A percentile compares a stretch with the other conserved stretches of the same genome.
Evolutionary conservation across 2,329 filamentous ascomycete species (phyloP).

Genomic region (Onygenales sp.): DNA sequence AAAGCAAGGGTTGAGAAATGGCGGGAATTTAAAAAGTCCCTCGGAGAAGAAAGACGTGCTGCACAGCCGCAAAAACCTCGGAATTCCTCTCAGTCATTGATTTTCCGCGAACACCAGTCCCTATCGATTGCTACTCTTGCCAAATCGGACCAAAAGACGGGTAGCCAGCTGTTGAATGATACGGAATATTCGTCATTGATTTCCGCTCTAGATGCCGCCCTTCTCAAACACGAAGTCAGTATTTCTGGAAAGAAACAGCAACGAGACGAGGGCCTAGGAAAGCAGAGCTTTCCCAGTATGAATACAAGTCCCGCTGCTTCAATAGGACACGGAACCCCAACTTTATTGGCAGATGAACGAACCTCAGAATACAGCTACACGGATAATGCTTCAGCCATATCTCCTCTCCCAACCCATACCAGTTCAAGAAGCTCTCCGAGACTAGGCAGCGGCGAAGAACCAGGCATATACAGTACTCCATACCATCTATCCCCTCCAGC

Average conservation of each 20-base stretch:
- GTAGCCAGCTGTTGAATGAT: slow-evolving; percentile 12
- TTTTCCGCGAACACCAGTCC: slow-evolving; percentile 29
- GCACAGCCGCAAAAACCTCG: slow-evolving; percentile 14
- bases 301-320: background rate
- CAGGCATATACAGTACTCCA: background rate
- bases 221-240: slow-evolving; percentile 1
- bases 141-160: slow-evolving; percentile 6
- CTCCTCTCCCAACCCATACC: background rate
- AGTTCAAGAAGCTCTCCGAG: slow-evolving; percentile 1
- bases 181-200: slow-evolving; percentile 24
- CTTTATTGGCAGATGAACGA: background rate
- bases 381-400: background rate
- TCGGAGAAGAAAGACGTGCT: slow-evolving; percentile 1
- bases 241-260: background rate
- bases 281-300: background rate
- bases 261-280: background rate
- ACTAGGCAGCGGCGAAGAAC: background rate
- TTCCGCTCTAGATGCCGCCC: slow-evolving; percentile 20
- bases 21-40: slow-evolving; percentile 53
- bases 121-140: slow-evolving; percentile 29
- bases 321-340: background rate
- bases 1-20: slow-evolving; percentile 60
- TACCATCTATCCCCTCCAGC: background rate
- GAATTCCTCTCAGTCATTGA: slow-evolving; percentile 1
- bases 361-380: background rate